phyloP scores from a whole-genome alignment of 148 eudicot species.

The Rhododendron molle region DNA sequence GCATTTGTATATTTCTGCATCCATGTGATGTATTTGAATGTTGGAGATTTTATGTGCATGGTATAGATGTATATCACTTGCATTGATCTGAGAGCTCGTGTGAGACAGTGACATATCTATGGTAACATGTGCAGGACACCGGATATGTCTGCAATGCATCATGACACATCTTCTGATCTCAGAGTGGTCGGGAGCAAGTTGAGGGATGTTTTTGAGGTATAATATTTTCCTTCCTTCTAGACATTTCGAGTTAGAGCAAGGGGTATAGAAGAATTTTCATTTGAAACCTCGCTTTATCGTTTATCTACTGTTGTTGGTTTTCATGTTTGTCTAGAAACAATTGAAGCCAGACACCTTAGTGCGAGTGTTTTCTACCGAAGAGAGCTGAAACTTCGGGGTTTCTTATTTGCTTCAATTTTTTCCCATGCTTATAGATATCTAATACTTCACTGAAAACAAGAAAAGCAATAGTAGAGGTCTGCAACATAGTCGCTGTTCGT shows the following conservation, averaged over 20 bases:
- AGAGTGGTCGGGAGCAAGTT: conserved; percentile 71
- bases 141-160: conserved; percentile 88
- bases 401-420: neutral
- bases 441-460: conserved; percentile 71
- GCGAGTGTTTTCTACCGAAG: neutral
- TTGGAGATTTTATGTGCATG: neutral
- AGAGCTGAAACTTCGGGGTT: neutral
- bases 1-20: neutral
- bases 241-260: neutral
- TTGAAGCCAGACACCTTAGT: neutral
- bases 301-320: neutral
- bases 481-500: conserved; percentile 69
- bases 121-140: conserved; percentile 61
- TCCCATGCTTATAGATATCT: conserved; percentile 39
- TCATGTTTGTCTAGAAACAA: neutral
- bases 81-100: neutral
- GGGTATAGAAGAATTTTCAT: neutral
- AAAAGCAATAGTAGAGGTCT: conserved; percentile 59
- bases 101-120: neutral
- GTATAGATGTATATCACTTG: neutral
- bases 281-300: neutral
- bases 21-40: neutral
- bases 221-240: neutral
- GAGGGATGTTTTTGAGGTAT: conserved; percentile 77
- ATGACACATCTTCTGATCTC: conserved; percentile 79